phyloP scores from a whole-genome alignment of 2,329 filamentous ascomycete species.

The Madurella mycetomatis region DNA sequence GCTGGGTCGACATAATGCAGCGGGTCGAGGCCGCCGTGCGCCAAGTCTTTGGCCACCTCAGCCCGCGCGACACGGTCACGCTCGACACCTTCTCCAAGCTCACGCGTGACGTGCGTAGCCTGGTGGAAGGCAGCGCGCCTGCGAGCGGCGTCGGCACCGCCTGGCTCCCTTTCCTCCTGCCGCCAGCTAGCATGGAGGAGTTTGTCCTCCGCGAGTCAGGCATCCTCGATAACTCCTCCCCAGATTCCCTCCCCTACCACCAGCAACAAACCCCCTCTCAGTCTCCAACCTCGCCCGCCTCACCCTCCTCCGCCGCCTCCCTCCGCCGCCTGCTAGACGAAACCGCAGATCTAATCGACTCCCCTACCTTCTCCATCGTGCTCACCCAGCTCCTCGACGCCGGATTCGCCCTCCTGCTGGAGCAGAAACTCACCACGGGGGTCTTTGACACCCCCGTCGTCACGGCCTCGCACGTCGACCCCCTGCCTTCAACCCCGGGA shows the following conservation, averaged over 20 bases:
- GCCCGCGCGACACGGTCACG: constrained; percentile 81
- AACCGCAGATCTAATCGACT: constrained; percentile 92
- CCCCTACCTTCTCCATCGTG: constrained; percentile 83
- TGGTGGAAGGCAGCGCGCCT: constrained; percentile 64
- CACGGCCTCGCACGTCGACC: constrained; percentile 21
- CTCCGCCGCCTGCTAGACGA: constrained; percentile 87
- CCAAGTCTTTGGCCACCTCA: constrained; percentile 83
- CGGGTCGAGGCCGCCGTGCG: constrained; percentile 82
- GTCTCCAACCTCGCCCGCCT: constrained; percentile 35
- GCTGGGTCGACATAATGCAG: constrained; percentile 77
- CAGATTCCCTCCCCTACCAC: constrained; percentile 30
- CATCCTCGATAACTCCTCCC: constrained; percentile 53
- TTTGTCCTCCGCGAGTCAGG: constrained; percentile 83
- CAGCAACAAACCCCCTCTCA: constrained; percentile 27
- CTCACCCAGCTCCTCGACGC: constrained; percentile 81
- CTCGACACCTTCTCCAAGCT: constrained; percentile 76
- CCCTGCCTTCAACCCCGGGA: constrained; percentile 1
- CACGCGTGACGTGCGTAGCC: constrained; percentile 76
- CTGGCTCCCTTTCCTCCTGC: constrained; percentile 84
- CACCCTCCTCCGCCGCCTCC: constrained; percentile 42
- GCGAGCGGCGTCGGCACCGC: constrained; percentile 47
- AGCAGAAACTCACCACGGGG: constrained; percentile 72
- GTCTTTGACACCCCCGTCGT: constrained; percentile 58
- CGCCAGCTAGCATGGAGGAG: constrained; percentile 71
- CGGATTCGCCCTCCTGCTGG: constrained; percentile 77